Evolutionary conservation across 176 grass and related monocot genomes (phyloP), one percentile per base, ranked within the genome.

Genomic region (Rhynchospora pubera): DNA sequence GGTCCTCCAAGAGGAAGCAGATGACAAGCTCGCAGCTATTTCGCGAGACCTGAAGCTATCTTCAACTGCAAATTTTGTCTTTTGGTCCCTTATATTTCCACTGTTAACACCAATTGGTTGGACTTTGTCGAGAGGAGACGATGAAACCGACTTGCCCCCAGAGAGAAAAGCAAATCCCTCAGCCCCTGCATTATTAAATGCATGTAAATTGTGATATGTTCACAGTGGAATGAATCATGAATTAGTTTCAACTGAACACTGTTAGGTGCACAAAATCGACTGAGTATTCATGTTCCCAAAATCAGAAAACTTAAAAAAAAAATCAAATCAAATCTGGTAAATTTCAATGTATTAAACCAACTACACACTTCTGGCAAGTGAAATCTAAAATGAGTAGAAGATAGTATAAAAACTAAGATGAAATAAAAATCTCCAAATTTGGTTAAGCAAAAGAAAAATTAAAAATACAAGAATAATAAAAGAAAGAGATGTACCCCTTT

Each of bases 121-220:
- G 63, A 84, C 65, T 67, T 94, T 97, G 44, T 90, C 87, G 34
- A 85, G 62, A 63, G 85, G 90, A 60, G 90, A 92, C 63, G 88
- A 97, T 70, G 92, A 88, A 78, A 92, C 61, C 59, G 90, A 85
- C 81, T 89, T 89, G 78, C 84, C 91, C 81, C 91, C 86, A 90
- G 86, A 28, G 45, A 87, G 78, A 16, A 89, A 91, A 53, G 22
- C 13, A 52, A 86, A 83, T 66, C 82, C 82, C 52, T 87, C 70
- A 16, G 42, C n/a, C 34, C 72, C 72, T 77, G 50, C 72, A 77
- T 77, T 47, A 26, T 77, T 77, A 34, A 34, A 24, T n/a, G 50
- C 72, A 56, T 30, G 51, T 55, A 77, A 55, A 77, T 32, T 56
- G 14, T 28, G 72, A 48, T 16, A 76, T 28, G 48, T 21, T 76